A percentile compares a stretch with the other conserved stretches of the same genome.
These are phyloP conservation scores for Saccharomycopsis fibuligera DNA, from an alignment of 805 yeast genomes.

Conservation along the genomic window DNA sequence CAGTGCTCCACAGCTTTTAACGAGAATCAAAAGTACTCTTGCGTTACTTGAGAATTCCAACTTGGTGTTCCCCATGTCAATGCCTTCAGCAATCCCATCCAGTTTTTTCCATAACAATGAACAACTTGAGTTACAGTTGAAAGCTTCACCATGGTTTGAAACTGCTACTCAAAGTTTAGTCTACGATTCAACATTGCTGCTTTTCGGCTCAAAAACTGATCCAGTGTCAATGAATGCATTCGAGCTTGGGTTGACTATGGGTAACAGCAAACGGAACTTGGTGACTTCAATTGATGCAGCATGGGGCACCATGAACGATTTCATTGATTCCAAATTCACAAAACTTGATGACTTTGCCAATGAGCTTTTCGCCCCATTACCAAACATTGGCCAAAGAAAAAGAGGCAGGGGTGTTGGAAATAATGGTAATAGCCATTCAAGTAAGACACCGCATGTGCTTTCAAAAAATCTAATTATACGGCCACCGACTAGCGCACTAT, in stretches of 20 bases:
- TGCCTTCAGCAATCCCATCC: conserved; percentile 23
- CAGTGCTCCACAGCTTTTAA: conserved; percentile 24
- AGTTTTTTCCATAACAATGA: conserved; percentile 15
- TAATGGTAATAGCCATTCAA: not conserved
- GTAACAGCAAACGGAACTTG: conserved; percentile 4
- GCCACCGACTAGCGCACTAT: conserved; percentile 1
- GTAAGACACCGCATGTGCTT: conserved; percentile 23
- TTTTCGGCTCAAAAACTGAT: conserved; percentile 33
- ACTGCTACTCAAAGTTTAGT: conserved; percentile 33
- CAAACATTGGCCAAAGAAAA: not conserved
- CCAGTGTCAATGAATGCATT: conserved; percentile 38
- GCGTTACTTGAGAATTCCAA: conserved; percentile 44
- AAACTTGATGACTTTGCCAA: conserved; percentile 1
- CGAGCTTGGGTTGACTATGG: conserved; percentile 32
- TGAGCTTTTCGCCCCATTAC: not conserved
- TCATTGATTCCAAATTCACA: conserved; percentile 1
- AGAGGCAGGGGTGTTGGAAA: not conserved
- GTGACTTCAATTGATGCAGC: conserved; percentile 1
- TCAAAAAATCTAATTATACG: conserved; percentile 27
- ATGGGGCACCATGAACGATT: conserved; percentile 8
- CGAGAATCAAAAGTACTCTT: conserved; percentile 41
- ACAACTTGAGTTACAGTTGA: conserved; percentile 7
- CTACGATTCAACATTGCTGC: conserved; percentile 39
- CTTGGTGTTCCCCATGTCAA: conserved; percentile 48
- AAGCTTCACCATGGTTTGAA: conserved; percentile 36